Evolutionary conservation across 1,284 basidiomycete species (phyloP), one percentile per base, ranked within the genome.

Genomic region (Fistulina hepatica): DNA sequence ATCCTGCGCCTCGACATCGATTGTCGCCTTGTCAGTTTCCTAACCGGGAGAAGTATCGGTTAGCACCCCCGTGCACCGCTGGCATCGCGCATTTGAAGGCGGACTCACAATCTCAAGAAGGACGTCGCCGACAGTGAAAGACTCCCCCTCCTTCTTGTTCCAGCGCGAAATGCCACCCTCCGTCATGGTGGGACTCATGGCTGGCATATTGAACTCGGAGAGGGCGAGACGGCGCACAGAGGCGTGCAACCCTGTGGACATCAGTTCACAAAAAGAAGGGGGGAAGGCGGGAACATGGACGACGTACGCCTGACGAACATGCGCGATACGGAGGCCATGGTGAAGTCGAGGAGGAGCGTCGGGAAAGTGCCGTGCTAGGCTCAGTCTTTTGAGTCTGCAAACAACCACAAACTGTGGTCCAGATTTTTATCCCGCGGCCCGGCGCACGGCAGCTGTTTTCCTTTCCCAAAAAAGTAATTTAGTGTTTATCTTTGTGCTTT

Each of bases 1-100:
- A 35, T 98, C 94, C 64, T 92, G 91, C 11, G 94, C 91, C 64
- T 98, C 94, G 19, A 98, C 94, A 62, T 98, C 94, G 63, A 98
- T 98, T 28, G 91, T 94, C 12, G 94, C 94, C 73, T 97, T 97
- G 78, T 97, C 93, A 36, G 94, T 97, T 80, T 97, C 93, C 90
- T 93, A 48, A 23, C 3, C 19, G 21, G 20, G 38, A n/a, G n/a
- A n/a, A n/a, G n/a, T n/a, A n/a, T n/a, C 38, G 20, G 42, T 41
- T 31, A 42, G 43, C 33, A 32, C 34, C 24, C n/a, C 32, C 28
- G 42, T 40, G n/a, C n/a, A n/a, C n/a, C n/a, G n/a, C n/a, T n/a
- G n/a, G n/a, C n/a, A n/a, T n/a, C n/a, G 33, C 44, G 37, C 25
- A 34, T 20, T 26, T 19, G 21, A 24, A 36, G 22, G 24, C 15